Conservation (phyloP, 805 yeast genomes). For the Saccharomycopsis selenospora region DNA sequence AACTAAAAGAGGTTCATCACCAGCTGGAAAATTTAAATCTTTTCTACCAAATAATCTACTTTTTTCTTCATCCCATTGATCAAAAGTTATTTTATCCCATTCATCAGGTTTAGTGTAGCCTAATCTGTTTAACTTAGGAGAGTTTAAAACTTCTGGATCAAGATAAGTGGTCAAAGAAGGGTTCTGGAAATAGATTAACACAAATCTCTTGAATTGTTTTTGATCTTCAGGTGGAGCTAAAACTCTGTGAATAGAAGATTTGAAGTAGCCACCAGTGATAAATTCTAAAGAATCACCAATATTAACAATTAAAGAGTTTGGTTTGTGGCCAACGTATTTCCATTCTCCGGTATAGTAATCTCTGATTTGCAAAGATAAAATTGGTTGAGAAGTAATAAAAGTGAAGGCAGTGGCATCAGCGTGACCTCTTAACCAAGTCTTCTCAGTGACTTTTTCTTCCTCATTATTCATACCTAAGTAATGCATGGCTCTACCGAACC, state of each 20-base stretch:
- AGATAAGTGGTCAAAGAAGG: constrained; percentile 26
- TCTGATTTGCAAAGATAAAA: constrained; percentile 34
- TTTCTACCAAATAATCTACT: constrained; percentile 25
- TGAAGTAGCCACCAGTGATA: constrained; percentile 32
- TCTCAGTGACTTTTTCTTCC: constrained; percentile 30
- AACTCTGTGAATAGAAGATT: constrained; percentile 32
- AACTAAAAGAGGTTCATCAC: constrained; percentile 13
- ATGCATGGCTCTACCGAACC: constrained; percentile 33
- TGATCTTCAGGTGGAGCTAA: constrained; percentile 32
- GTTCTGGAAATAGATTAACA: constrained; percentile 30
- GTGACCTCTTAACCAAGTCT: constrained; percentile 40
- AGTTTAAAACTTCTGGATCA: constrained; percentile 29
- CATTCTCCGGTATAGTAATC: constrained; percentile 33
- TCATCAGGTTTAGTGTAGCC: constrained; percentile 27
- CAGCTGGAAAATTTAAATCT: constrained; percentile 13
- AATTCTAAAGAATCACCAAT: constrained; percentile 37
- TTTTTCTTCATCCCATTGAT: constrained; percentile 29
- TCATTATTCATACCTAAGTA: constrained; percentile 31
- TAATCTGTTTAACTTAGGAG: constrained; percentile 26
- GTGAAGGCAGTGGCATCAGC: constrained; percentile 34
- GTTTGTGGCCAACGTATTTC: constrained; percentile 36
- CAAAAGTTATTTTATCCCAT: constrained; percentile 30
- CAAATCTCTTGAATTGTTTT: constrained; percentile 26
- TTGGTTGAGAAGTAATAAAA: constrained; percentile 36
- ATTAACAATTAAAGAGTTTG: constrained; percentile 35